Evolutionary conservation across 495 filamentous ascomycete genomes (phyloP).

Genomic region (Penicillium egyptiacum): DNA sequence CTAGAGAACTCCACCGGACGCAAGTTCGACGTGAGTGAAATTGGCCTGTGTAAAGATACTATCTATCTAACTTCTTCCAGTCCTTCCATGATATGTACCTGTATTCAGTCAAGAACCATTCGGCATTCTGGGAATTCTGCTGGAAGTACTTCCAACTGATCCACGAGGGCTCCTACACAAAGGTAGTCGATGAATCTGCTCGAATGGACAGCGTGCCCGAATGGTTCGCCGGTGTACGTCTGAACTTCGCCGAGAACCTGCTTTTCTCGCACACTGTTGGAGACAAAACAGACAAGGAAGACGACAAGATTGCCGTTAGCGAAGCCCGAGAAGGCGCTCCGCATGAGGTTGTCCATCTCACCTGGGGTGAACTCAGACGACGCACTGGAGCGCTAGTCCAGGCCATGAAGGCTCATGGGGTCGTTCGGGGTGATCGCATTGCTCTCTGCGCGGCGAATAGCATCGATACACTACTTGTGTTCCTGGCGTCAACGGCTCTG

Average conservation of each 20-base stretch:
- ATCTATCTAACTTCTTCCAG: conserved; percentile 17
- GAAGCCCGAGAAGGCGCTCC: conserved; percentile 68
- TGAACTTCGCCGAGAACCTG: conserved; percentile 84
- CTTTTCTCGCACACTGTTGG: conserved; percentile 41
- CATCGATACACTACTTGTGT: conserved; percentile 68
- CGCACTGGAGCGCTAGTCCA: conserved; percentile 55
- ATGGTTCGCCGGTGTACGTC: conserved; percentile 60
- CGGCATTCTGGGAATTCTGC: conserved; percentile 64
- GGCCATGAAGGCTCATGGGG: conserved; percentile 62
- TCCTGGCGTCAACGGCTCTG: conserved; percentile 61
- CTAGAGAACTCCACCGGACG: conserved; percentile 24
- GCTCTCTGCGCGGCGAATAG: conserved; percentile 70
- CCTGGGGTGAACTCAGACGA: conserved; percentile 61
- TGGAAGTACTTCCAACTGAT: conserved; percentile 62
- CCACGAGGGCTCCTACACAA: conserved; percentile 55
- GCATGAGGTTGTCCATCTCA: conserved; percentile 53
- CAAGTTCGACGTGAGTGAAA: conserved; percentile 23
- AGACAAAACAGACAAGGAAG: conserved; percentile 57
- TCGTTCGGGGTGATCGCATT: conserved; percentile 67
- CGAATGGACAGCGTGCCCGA: conserved; percentile 66
- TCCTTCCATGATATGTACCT: conserved; percentile 61
- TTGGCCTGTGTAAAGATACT: not conserved
- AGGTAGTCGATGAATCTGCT: conserved; percentile 64
- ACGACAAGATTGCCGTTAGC: conserved; percentile 65
- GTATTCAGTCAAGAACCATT: conserved; percentile 60